Percentiles rank a stretch among this genome's conserved stretches.
Conservation (phyloP, 306 rosid genomes). For the Rosa rugosa region DNA sequence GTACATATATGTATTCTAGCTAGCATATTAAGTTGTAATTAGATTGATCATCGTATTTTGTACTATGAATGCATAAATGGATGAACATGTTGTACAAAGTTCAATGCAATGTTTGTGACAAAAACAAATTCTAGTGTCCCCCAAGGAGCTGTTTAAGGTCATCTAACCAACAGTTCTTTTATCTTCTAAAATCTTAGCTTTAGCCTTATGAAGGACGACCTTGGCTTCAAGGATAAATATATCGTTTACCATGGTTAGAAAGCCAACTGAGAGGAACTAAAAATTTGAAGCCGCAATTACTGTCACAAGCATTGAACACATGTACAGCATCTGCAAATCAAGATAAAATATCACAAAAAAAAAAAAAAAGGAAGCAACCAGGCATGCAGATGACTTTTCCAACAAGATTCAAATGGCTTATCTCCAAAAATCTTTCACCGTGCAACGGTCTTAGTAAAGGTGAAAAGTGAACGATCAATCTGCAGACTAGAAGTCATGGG, state of each 20-base stretch:
- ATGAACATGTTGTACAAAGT: too few species aligned
- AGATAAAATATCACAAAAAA: not conserved
- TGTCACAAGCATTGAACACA: not conserved
- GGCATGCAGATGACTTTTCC: too few species aligned
- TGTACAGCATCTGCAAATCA: conserved; percentile 4
- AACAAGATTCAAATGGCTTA: not conserved
- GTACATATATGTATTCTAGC: too few species aligned
- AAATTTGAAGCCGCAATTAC: conserved; percentile 1
- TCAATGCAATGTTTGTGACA: too few species aligned
- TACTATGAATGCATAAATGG: too few species aligned
- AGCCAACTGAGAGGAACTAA: conserved; percentile 5
- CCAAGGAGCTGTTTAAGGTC: too few species aligned
- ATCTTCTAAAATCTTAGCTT: not conserved
- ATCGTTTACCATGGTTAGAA: not conserved
- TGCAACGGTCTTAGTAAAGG: not conserved
- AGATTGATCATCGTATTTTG: too few species aligned
- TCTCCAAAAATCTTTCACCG: not conserved
- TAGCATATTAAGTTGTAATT: too few species aligned
- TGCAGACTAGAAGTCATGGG: too few species aligned
- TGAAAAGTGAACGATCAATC: too few species aligned
- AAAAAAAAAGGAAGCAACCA: not conserved
- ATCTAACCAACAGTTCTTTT: too few species aligned
- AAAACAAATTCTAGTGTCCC: too few species aligned
- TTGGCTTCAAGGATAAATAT: not conserved
- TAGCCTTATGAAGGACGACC: not conserved